Conservation (phyloP, 2,329 filamentous ascomycete genomes). For the Penicillium sp. region DNA sequence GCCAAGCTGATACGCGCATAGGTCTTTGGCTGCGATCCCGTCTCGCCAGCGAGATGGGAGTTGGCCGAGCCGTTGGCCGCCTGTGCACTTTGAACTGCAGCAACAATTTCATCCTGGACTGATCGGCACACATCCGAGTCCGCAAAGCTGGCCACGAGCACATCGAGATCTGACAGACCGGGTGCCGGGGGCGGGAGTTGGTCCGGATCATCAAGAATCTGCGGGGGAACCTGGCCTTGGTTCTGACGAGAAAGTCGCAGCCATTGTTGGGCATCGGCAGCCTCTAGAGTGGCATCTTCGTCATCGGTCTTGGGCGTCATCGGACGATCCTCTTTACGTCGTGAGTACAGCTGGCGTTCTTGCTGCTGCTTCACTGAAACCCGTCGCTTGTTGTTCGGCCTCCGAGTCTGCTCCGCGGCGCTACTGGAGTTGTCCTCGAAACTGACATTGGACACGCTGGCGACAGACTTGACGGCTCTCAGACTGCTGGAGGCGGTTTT, state of each 20-base stretch:
- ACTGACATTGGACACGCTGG: conserved; percentile 78
- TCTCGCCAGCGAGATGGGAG: conserved; percentile 53
- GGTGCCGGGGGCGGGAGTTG: conserved; percentile 63
- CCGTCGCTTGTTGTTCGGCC: conserved; percentile 71
- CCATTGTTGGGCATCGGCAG: conserved; percentile 61
- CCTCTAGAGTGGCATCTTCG: conserved; percentile 59
- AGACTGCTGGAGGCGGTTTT: conserved; percentile 84
- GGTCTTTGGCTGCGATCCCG: conserved; percentile 70
- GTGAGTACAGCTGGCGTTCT: conserved; percentile 86
- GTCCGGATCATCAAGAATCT: conserved; percentile 71
- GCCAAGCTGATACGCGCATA: conserved; percentile 80
- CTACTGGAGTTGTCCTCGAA: conserved; percentile 68
- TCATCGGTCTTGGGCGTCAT: conserved; percentile 67
- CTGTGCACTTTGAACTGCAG: conserved; percentile 67
- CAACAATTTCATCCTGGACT: conserved; percentile 77
- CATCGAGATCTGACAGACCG: conserved; percentile 77
- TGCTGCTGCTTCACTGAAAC: conserved; percentile 85
- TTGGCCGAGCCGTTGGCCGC: conserved; percentile 70
- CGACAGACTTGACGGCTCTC: conserved; percentile 85
- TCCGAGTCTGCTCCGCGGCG: conserved; percentile 63
- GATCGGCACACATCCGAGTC: conserved; percentile 75
- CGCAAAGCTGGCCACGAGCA: conserved; percentile 75
- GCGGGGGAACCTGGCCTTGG: conserved; percentile 58
- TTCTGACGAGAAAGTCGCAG: conserved; percentile 60
- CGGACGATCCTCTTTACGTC: conserved; percentile 65